phyloP scores from a whole-genome alignment of 257 asterid species.

The Gentiana dahurica region DNA sequence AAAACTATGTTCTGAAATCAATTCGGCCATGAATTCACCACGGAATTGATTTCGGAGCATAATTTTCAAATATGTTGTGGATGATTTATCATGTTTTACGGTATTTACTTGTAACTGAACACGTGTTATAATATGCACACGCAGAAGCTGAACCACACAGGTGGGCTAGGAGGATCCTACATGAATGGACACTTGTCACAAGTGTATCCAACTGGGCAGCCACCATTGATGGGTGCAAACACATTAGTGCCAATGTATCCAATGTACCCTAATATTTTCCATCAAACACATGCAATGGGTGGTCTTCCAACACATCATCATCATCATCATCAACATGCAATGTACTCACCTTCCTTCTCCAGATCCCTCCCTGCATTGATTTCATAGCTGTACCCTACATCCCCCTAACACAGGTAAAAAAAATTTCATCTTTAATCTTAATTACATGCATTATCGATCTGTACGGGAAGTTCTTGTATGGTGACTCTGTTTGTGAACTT shows the following conservation, averaged over 20 bases:
- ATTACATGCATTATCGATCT: too few species aligned
- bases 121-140: too few species aligned
- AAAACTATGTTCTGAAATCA: too few species aligned
- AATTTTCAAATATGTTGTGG: too few species aligned
- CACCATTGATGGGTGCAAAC: constrained; percentile 56
- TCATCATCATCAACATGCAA: too few species aligned
- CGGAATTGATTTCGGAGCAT: too few species aligned
- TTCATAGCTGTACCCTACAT: constrained; percentile 64
- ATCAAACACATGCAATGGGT: constrained; percentile 75
- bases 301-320: constrained; percentile 69
- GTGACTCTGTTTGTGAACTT: too few species aligned
- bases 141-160: constrained; percentile 56
- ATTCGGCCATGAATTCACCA: too few species aligned
- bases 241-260: constrained; percentile 81
- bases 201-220: constrained; percentile 37
- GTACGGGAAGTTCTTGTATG: too few species aligned
- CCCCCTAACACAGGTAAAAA: constrained; percentile 52
- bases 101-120: too few species aligned
- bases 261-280: constrained; percentile 30
- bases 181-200: constrained; percentile 52
- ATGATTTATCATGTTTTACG: too few species aligned
- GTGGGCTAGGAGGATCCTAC: constrained; percentile 88
- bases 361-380: constrained; percentile 48
- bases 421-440: background rate
- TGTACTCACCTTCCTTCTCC: constrained; percentile 39